Evolutionary conservation across 768 basidiomycete species (phyloP).

Genomic region (Punctularia strigosozonata): DNA sequence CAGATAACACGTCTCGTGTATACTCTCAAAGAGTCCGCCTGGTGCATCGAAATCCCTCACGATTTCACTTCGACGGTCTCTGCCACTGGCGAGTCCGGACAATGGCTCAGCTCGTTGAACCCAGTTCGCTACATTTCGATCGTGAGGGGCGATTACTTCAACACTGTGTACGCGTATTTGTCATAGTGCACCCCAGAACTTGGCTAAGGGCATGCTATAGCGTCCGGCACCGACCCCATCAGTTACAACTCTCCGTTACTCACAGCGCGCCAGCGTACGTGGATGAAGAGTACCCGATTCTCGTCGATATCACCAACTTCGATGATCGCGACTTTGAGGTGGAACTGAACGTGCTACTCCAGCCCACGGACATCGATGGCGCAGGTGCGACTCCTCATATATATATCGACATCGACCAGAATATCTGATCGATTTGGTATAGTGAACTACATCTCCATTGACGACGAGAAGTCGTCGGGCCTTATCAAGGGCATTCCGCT

Average conservation of each 20-base stretch:
- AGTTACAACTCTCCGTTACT: conserved; percentile 38
- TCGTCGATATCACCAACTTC: conserved; percentile 54
- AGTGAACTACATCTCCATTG: conserved; percentile 55
- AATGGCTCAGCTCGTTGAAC: conserved; percentile 49
- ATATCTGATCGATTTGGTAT: conserved; percentile 1
- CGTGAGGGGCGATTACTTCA: conserved; percentile 31
- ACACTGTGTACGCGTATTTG: conserved; percentile 33
- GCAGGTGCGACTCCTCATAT: conserved; percentile 50
- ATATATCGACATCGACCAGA: background rate
- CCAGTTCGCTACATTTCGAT: conserved; percentile 44
- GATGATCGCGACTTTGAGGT: conserved; percentile 64
- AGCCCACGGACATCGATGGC: conserved; percentile 67
- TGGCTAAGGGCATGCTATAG: conserved; percentile 24
- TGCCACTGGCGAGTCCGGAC: conserved; percentile 15
- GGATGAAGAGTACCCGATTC: conserved; percentile 71
- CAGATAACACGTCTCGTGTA: conserved; percentile 34
- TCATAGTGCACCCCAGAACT: conserved; percentile 1
- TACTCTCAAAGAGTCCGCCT: conserved; percentile 45
- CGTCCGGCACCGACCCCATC: conserved; percentile 52
- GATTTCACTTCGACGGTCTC: conserved; percentile 27
- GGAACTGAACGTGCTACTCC: conserved; percentile 63
- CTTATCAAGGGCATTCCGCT: conserved; percentile 66
- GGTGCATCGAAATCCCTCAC: conserved; percentile 57
- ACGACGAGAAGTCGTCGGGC: conserved; percentile 51
- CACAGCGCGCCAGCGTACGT: conserved; percentile 66